Evolutionary conservation across 192 early-diverging fungal genomes (phyloP).

Genomic region (Coemansia sp.): DNA sequence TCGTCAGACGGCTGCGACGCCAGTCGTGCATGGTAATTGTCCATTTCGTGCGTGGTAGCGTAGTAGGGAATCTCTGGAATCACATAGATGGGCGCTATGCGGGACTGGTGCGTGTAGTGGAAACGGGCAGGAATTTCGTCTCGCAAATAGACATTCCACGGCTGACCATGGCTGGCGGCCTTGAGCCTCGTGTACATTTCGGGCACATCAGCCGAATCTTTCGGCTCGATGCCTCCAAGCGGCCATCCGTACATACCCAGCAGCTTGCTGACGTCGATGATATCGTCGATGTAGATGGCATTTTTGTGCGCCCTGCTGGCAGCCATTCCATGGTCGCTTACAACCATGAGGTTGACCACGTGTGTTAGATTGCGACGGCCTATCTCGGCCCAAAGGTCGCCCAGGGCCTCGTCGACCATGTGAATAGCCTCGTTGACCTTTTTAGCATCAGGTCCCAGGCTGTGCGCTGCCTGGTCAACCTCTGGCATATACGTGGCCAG

Average conservation of each 20-base stretch:
- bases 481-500: conserved; percentile 79
- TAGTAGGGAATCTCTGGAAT: conserved; percentile 69
- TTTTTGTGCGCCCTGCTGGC: conserved; percentile 43
- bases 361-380: conserved; percentile 59
- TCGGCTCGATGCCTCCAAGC: conserved; percentile 64
- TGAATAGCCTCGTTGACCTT: conserved; percentile 61
- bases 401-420: conserved; percentile 62
- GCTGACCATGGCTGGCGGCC: conserved; percentile 48
- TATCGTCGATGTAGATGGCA: conserved; percentile 76
- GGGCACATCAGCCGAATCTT: conserved; percentile 37
- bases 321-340: conserved; percentile 91
- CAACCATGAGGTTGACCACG: conserved; percentile 65
- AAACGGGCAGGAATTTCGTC: conserved; percentile 71
- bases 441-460: conserved; percentile 64
- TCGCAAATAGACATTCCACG: conserved; percentile 66
- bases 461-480: conserved; percentile 78
- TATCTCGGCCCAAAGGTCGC: conserved; percentile 60
- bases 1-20: conserved; percentile 4
- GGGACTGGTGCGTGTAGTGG: conserved; percentile 66
- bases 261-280: conserved; percentile 59
- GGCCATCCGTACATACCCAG: conserved; percentile 62
- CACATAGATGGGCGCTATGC: conserved; percentile 74
- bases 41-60: conserved; percentile 46
- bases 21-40: conserved; percentile 12
- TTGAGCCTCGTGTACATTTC: conserved; percentile 59